Percentiles rank a stretch among this genome's conserved stretches.
phyloP scores from a whole-genome alignment of 1,284 basidiomycete genomes.

The Kwoniella shivajii region DNA sequence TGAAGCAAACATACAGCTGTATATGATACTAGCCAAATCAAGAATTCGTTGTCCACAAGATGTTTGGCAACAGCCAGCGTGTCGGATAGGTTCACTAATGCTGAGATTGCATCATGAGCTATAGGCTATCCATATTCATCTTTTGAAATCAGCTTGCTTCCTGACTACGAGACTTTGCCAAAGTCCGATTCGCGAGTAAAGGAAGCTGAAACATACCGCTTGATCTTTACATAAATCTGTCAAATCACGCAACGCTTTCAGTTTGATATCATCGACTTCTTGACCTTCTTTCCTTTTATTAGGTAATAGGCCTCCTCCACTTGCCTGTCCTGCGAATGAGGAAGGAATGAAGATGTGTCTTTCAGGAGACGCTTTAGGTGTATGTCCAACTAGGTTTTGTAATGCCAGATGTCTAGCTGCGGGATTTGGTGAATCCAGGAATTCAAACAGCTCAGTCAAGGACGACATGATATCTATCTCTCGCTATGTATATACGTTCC shows the following conservation, averaged over 20 bases:
- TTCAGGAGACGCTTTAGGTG: conserved; percentile 69
- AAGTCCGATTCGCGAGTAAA: too few relatives aligned
- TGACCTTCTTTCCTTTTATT: conserved; percentile 40
- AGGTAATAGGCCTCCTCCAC: conserved; percentile 58
- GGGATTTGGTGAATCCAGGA: conserved; percentile 82
- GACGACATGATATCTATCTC: conserved; percentile 39
- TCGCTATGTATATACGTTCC: not conserved
- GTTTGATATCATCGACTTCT: conserved; percentile 66
- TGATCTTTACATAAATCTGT: conserved; percentile 85
- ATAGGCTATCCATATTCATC: conserved; percentile 63
- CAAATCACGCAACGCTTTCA: conserved; percentile 64
- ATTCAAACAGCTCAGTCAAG: conserved; percentile 72
- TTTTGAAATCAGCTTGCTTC: not conserved
- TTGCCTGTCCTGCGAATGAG: conserved; percentile 35
- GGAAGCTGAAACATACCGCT: conserved; percentile 59
- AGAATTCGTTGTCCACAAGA: conserved; percentile 73
- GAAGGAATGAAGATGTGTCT: conserved; percentile 71
- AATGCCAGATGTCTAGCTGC: conserved; percentile 85
- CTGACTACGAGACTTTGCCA: too few relatives aligned
- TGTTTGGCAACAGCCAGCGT: conserved; percentile 69
- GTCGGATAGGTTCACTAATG: conserved; percentile 92
- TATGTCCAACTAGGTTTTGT: conserved; percentile 77
- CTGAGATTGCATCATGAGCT: conserved; percentile 92
- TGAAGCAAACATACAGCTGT: conserved; percentile 74
- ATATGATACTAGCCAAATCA: conserved; percentile 85